Evolutionary conservation across 2,329 filamentous ascomycete species (phyloP), one percentile per base, ranked within the genome.

Genomic region (Ophiostoma himal-ulmi): DNA sequence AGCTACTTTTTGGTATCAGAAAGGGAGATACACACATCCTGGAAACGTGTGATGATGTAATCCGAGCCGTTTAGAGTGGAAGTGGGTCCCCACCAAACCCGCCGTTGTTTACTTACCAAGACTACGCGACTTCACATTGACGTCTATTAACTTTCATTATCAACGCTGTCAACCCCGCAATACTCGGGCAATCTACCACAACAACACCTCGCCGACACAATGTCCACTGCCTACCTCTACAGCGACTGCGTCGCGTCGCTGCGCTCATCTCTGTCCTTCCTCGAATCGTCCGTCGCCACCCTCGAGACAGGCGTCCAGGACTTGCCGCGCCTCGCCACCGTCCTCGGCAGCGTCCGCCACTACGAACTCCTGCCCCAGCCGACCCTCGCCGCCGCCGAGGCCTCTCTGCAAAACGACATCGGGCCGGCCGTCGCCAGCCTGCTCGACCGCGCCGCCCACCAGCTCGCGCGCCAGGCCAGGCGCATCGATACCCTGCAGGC

Each of bases 351-450:
- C 10, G 83, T 87, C 48, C 82, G 86, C 90, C 94, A 97, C 81
- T 97, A 96, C 80, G 94, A 97, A 79, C 88, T 97, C 60, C 91
- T 97, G 75, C 92, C 93, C 20, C 92, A 96, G 78, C 88, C 91
- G 14, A 91, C 91, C 68, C 87, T 97, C 64, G 89, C 89, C 72
- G 86, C 90, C 73, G 94, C 94, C 41, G 94, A 97, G 80, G 85
- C 91, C 74, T 89, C 92, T 5, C 87, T 97, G 22, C 90, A 93
- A 75, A 91, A 92, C 76, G 93, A 96, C 78, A 95, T 97, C 75
- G 89, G 90, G n/a, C 94, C 94, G 10, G 93, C 93, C 78, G 91
- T 96, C 73, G 83, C 89, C 39, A 86, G 88, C 71, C 87, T 97
- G 1, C 88, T 97, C 68, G 86, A 89, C 73, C 89, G 93, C 74